Evolutionary conservation across 768 basidiomycete genomes (phyloP), one percentile per base, ranked within the genome.

Genomic region (Trametes gibbosa): DNA sequence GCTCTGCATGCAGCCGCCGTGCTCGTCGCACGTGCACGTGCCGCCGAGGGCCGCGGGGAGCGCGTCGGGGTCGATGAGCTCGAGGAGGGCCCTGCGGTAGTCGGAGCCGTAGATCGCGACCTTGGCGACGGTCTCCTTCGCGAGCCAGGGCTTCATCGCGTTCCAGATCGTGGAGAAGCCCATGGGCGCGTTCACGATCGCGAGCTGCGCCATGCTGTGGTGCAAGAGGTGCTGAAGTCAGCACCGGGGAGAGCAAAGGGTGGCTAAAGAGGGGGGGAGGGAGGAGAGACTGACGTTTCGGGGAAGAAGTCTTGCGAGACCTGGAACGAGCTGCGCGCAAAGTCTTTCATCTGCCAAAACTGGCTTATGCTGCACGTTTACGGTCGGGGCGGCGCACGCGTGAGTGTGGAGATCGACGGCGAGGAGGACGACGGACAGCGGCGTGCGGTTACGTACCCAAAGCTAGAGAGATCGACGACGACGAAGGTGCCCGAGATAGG

Each of bases 241-340:
- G 47, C 10, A 16, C 5, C n/a, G n/a, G n/a, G n/a, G n/a, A n/a
- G n/a, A n/a, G n/a, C n/a, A n/a, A n/a, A n/a, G n/a, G n/a, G n/a
- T n/a, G n/a, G n/a, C n/a, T n/a, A n/a, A n/a, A n/a, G n/a, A n/a
- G n/a, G n/a, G n/a, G 40, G 17, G 23, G 23, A n/a, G 47, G 6
- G 29, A 42, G 24, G 40, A 17, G 24, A n/a, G 24, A 68, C 81
- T 53, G 67, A 90, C 87, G 85, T 85, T 68, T 91, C 89, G 1
- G 89, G 89, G 62, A 79, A 90, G 71, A 87, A 90, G 64, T 89
- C 86, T 70, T 90, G 89, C 1, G 87, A 89, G 55, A 90, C 76
- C 63, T 89, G 87, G 69, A 90, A 87, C 7, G 84, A 82, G 50
- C 70, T 74, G 49, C 82, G 77, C 23, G 79, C 79, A n/a, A 90